Evolutionary conservation across 1,284 basidiomycete species (phyloP).

Genomic region (Papiliotrema flavescens): DNA sequence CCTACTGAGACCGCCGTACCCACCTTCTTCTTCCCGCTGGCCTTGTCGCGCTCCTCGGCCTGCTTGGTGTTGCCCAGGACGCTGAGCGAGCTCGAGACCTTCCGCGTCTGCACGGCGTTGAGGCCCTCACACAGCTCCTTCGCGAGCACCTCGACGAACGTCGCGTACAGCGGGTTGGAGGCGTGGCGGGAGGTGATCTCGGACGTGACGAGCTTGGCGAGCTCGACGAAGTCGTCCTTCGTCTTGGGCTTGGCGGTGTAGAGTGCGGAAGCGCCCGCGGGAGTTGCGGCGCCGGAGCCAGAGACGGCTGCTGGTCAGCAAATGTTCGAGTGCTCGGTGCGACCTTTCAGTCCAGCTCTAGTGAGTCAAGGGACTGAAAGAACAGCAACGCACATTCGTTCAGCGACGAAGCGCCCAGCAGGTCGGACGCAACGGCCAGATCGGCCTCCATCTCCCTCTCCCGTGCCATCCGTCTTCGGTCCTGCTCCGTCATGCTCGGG

Average conservation of each 20-base stretch:
- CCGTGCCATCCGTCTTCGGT: conserved; percentile 68
- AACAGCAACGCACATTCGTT: conserved; percentile 37
- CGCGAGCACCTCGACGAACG: conserved; percentile 76
- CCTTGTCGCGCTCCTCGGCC: conserved; percentile 77
- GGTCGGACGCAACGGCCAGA: conserved; percentile 71
- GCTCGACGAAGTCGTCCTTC: conserved; percentile 74
- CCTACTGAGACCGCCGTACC: conserved; percentile 3
- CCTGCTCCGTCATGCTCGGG: conserved; percentile 61
- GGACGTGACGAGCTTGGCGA: conserved; percentile 69
- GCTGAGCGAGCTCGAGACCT: conserved; percentile 73
- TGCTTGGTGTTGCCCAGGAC: conserved; percentile 91
- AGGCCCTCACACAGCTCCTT: conserved; percentile 69
- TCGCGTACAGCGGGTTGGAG: conserved; percentile 70
- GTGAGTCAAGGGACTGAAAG: no score
- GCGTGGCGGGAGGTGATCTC: conserved; percentile 71
- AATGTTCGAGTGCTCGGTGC: no score
- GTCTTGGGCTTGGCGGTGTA: conserved; percentile 72
- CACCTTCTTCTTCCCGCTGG: conserved; percentile 83
- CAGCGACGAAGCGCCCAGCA: conserved; percentile 69
- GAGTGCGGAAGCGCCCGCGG: conserved; percentile 57
- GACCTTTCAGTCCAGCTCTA: no score
- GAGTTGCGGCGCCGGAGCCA: conserved; percentile 1
- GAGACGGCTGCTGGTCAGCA: background rate
- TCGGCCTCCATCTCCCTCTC: conserved; percentile 80
- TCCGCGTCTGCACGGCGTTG: conserved; percentile 82